Conservation (phyloP, 106 monocot species). For the Dactylorhiza incarnata region DNA sequence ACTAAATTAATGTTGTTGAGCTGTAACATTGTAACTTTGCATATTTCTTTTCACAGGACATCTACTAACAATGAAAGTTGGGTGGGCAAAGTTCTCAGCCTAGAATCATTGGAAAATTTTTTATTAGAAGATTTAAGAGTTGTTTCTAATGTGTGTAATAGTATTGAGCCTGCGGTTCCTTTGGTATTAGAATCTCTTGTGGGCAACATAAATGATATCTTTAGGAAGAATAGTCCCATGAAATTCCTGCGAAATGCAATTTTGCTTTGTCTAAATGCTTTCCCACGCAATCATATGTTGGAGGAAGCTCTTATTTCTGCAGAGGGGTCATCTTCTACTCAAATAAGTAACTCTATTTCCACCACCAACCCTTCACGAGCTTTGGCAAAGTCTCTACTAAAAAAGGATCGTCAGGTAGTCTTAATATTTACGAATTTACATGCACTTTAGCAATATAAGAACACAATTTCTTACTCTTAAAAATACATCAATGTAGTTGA, state of each 20-base stretch:
- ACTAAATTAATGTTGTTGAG: not conserved
- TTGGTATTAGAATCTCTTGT: conserved; percentile 22
- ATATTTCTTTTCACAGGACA: conserved; percentile 37
- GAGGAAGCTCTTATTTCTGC: conserved; percentile 75
- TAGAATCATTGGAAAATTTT: conserved; percentile 46
- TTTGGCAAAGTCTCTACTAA: conserved; percentile 70
- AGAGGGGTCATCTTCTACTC: conserved; percentile 33
- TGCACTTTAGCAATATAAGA: not conserved
- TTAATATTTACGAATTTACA: not conserved
- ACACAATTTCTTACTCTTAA: not conserved
- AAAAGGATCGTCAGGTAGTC: conserved; percentile 86
- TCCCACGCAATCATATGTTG: conserved; percentile 71
- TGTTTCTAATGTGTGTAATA: conserved; percentile 17
- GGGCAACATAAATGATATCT: conserved; percentile 19
- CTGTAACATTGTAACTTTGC: not conserved
- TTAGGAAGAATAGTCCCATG: conserved; percentile 24
- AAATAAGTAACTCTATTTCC: conserved; percentile 19
- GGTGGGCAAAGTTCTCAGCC: conserved; percentile 57
- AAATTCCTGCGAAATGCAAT: conserved; percentile 73
- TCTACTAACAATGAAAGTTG: conserved; percentile 79
- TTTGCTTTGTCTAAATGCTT: conserved; percentile 48
- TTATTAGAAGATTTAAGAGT: conserved; percentile 39
- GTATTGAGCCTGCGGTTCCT: conserved; percentile 14
- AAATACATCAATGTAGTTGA: not conserved
- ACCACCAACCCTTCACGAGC: conserved; percentile 53